Percentiles rank a stretch among this genome's conserved stretches.
These are phyloP conservation scores for Mycena belliarum DNA, from an alignment of 768 basidiomycete species.

Conservation along the genomic window DNA sequence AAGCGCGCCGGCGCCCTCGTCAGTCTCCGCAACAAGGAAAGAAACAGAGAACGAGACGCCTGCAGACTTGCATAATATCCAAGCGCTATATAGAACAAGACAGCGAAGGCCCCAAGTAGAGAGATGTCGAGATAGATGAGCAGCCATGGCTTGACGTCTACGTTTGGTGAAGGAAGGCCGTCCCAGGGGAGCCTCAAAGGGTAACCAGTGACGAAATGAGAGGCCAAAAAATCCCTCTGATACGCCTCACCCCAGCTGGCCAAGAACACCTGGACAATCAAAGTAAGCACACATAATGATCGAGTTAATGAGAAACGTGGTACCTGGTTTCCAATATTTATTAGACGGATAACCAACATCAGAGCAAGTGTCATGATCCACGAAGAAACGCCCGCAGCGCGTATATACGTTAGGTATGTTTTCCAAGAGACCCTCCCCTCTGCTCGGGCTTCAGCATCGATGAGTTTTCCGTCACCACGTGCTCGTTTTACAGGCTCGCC, in stretches of 20 bases:
- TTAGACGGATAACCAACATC: conserved; percentile 53
- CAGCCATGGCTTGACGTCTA: conserved; percentile 66
- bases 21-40: conserved; percentile 51
- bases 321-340: conserved; percentile 63
- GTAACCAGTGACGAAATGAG: conserved; percentile 15
- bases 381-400: conserved; percentile 55
- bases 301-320: conserved; percentile 2
- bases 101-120: conserved; percentile 52
- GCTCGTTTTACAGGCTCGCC: conserved; percentile 1
- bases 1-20: conserved; percentile 67
- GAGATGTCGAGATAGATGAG: conserved; percentile 65
- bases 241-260: conserved; percentile 74
- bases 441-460: conserved; percentile 65
- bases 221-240: conserved; percentile 31
- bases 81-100: conserved; percentile 56
- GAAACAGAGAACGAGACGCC: conserved; percentile 64
- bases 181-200: conserved; percentile 43
- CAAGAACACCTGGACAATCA: conserved; percentile 53
- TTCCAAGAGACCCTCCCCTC: conserved; percentile 61
- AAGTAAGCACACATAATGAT: neutral
- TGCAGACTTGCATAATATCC: conserved; percentile 72
- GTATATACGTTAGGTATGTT: conserved; percentile 66
- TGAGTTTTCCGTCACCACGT: conserved; percentile 47
- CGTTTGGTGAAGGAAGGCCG: conserved; percentile 56
- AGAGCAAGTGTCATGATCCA: conserved; percentile 57